Evolutionary conservation across 495 filamentous ascomycete genomes (phyloP).

Genomic region (Astrothelium macrocarpum): DNA sequence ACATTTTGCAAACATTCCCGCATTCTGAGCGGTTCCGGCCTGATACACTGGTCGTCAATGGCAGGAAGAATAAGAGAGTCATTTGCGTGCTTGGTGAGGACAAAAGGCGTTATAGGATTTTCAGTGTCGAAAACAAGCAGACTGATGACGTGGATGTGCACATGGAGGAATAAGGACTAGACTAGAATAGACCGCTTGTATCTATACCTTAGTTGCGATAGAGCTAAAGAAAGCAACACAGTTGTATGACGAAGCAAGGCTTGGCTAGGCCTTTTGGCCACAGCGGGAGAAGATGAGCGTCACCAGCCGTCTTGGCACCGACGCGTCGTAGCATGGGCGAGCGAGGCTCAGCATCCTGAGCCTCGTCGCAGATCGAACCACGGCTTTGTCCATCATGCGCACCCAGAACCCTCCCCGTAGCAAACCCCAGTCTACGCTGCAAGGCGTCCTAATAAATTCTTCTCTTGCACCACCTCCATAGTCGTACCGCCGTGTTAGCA

Average conservation of each 20-base stretch:
- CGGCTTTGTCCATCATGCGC: not conserved
- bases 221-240: conserved; percentile 2
- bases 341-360: conserved; percentile 1
- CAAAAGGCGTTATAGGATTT: conserved; percentile 22
- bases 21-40: conserved; percentile 24
- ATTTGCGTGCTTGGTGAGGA: conserved; percentile 26
- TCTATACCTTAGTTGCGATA: not conserved
- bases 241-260: not conserved
- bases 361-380: not conserved
- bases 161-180: not conserved
- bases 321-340: not conserved
- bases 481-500: not conserved
- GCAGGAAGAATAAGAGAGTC: conserved; percentile 22
- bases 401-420: not conserved
- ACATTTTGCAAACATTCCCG: conserved; percentile 18
- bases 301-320: not conserved
- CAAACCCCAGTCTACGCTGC: not conserved
- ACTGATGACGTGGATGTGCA: not conserved
- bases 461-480: not conserved
- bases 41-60: conserved; percentile 26
- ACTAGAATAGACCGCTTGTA: not conserved
- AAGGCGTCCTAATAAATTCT: not conserved
- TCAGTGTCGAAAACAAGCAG: conserved; percentile 21
- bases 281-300: not conserved
- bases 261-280: not conserved